A percentile compares a stretch with the other conserved stretches of the same genome.
Evolutionary conservation across 2,329 filamentous ascomycete species (phyloP).

Genomic region (Fusarium longipes): DNA sequence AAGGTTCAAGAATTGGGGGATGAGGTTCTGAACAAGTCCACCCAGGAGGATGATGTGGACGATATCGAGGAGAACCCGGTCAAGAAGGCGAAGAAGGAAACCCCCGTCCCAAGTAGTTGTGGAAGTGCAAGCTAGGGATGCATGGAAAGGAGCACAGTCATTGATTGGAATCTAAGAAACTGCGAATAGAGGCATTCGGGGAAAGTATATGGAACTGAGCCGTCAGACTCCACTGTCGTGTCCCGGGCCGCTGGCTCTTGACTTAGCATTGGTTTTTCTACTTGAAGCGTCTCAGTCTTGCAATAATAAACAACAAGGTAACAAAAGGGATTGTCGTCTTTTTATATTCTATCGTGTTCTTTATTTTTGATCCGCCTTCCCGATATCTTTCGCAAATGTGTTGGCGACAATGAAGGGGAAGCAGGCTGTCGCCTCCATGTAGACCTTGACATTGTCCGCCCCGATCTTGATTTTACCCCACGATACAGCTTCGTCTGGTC

Average conservation of each 20-base stretch:
- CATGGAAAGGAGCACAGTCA: neutral
- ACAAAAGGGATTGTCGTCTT: neutral
- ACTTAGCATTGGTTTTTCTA: neutral
- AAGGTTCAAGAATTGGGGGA: neutral
- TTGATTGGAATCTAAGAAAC: too few relatives aligned
- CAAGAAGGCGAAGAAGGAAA: neutral
- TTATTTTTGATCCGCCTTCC: slow-evolving; percentile 26
- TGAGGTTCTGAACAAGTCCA: neutral
- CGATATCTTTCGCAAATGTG: slow-evolving; percentile 69
- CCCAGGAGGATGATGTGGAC: neutral
- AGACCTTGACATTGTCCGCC: slow-evolving; percentile 87
- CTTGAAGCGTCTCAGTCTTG: neutral
- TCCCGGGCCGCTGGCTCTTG: neutral
- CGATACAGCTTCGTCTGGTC: slow-evolving; percentile 95
- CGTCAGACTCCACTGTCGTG: neutral
- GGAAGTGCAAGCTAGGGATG: neutral
- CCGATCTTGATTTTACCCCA: slow-evolving; percentile 98
- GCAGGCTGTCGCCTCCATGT: slow-evolving; percentile 72
- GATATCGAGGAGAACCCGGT: neutral
- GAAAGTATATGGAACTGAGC: neutral
- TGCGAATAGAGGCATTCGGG: neutral
- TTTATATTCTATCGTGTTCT: slow-evolving; percentile 1
- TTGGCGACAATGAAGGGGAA: slow-evolving; percentile 76
- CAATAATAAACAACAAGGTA: neutral
- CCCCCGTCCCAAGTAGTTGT: neutral